Base-by-base conservation (phyloP, 805 yeast genomes). In the Myxozyma vanderwaltii region DNA sequence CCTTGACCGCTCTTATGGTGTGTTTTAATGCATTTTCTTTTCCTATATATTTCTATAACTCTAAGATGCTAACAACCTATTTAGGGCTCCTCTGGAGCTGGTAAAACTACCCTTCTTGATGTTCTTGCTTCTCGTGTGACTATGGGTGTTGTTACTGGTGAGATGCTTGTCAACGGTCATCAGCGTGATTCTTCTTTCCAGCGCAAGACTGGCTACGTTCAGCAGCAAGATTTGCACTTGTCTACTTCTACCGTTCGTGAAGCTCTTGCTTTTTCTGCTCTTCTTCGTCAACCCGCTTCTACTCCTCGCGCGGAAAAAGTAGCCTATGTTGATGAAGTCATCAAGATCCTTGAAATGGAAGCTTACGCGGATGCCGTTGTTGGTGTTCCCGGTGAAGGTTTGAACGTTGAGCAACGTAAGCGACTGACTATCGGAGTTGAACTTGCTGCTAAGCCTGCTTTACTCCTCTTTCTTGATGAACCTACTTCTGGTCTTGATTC, bases 21-120 rank as follows among this genome's bases (percentile, higher is more conserved):
- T 13, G 41, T 38, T 13, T 3, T n/a, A n/a, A n/a, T n/a, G n/a
- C n/a, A n/a, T 12, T 33, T 23, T 68, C 13, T 43, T 12, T 23
- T 8, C 10, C 23, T 31, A 7, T 15, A 29, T 29, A 31, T 27
- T 23, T 23, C 13, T 24, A 10, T 35, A 26, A 17, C 17, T 27
- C 23, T 23, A 8, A 19, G 6, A 26, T 24, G 19, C 10, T 36
- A 21, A 17, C 24, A 10, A 19, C 21, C 15, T 31, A 17, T 36
- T 7, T 19, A 56, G 59, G 94, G 94, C 68, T 87, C 86, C 45
- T 87, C 94, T 35, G 94, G 94, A 76, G 94, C 94, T 53, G 94
- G 94, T 76, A 87, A 87, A 69, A 87, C 94, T 27, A 88, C 65
- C 3, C 51, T 87, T 57, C 77, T 88, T 66, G 86, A 87, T 72